Evolutionary conservation across 2,329 filamentous ascomycete species (phyloP), one percentile per base, ranked within the genome.

Genomic region (Diaporthe aspalathi): DNA sequence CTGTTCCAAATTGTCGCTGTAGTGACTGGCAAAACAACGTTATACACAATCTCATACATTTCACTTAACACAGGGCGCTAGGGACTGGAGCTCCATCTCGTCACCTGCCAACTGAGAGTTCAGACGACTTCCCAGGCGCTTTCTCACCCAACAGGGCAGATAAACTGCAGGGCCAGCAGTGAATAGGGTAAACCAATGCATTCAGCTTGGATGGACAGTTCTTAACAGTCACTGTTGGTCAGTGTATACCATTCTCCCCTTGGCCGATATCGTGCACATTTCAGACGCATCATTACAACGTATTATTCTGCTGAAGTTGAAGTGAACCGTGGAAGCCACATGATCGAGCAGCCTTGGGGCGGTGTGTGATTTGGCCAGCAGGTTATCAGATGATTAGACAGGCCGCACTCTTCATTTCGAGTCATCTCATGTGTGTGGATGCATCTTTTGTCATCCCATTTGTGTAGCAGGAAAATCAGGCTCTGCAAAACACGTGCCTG

Each of bases 31-130:
- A 2, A 38, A 38, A 3, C 20, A 12, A 6, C 7, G 60, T 50
- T 50, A 6, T 50, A 24, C 20, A 14, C 20, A 5, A 35, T 24
- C 1, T 0, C 4, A 38, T 24, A 38, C 11, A 24, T 17, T 20
- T 65, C 60, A 60, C 56, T 40, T 17, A 20, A 16, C 29, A 50
- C 2, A 7, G 12, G 5, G 16, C 16, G 8, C 27, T 8, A 24
- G 60, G 8, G 45, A 14, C 29, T 45, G 2, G 12, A 8, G 8
- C 24, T 12, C 16, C 60, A 38, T 65, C 60, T 14, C 14, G 43
- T 50, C n/a, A 65, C 29, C 16, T 50, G 14, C 29, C 60, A 38
- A 5, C 45, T 38, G 60, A 50, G 5, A 50, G 60, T 65, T 50
- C 45, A 8, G 60, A 50, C 20, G 27, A 35, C 35, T 20, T 20